A percentile compares a stretch with the other conserved stretches of the same genome.
These are phyloP conservation scores for Coccomyxa sp. DNA, from an alignment of 139 green algal genomes.

Conservation along the genomic window DNA sequence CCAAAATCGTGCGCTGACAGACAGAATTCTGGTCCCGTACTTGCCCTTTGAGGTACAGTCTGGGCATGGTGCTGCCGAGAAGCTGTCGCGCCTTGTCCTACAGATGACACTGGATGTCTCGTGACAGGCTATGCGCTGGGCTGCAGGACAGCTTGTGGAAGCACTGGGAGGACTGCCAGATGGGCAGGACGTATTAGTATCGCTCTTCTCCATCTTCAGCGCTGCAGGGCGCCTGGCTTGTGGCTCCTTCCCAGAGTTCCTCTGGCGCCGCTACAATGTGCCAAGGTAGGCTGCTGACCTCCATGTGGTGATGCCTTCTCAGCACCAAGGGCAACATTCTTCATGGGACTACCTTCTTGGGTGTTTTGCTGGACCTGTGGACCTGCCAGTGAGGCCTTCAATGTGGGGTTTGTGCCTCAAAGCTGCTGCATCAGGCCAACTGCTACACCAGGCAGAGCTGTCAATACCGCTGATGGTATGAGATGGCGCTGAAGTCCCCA, in stretches of 20 bases:
- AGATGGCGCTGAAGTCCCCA: too few relatives aligned
- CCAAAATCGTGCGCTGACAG: too few relatives aligned
- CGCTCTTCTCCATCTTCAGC: conserved; percentile 52
- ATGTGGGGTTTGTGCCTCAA: too few relatives aligned
- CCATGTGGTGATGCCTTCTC: not conserved
- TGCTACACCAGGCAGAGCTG: too few relatives aligned
- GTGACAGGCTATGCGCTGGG: not conserved
- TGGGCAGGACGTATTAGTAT: conserved; percentile 61
- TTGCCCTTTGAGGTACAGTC: too few relatives aligned
- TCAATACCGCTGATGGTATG: too few relatives aligned
- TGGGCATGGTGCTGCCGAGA: too few relatives aligned
- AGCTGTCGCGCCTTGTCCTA: too few relatives aligned
- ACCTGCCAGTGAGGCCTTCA: too few relatives aligned
- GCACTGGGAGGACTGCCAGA: conserved; percentile 31
- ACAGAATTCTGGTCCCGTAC: too few relatives aligned
- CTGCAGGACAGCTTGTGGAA: conserved; percentile 46
- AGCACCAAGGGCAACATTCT: not conserved
- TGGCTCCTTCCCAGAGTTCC: conserved; percentile 46
- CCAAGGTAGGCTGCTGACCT: conserved; percentile 5
- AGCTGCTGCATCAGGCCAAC: too few relatives aligned
- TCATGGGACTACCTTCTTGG: not conserved
- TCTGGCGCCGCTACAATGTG: conserved; percentile 36
- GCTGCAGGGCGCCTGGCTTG: conserved; percentile 46
- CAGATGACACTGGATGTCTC: too few relatives aligned
- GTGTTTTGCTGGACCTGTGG: not conserved